phyloP scores from a whole-genome alignment of 257 asterid species.

The Marsdenia floribunda region DNA sequence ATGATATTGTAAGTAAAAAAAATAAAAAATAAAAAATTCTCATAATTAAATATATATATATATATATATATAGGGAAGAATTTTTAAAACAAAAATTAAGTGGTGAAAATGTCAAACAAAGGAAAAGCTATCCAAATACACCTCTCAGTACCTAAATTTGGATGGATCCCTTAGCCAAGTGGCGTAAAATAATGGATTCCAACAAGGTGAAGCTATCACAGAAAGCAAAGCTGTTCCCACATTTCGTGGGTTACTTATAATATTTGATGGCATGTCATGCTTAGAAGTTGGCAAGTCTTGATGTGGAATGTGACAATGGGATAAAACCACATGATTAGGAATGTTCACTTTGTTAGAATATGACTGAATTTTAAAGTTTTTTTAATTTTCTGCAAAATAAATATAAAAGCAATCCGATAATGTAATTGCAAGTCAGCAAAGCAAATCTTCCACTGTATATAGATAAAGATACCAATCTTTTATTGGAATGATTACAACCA shows the following conservation, averaged over 20 bases:
- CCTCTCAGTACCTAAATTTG: too few species aligned
- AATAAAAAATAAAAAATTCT: too few species aligned
- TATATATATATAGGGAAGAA: too few species aligned
- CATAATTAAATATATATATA: too few species aligned
- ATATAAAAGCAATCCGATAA: neutral
- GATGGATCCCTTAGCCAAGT: neutral
- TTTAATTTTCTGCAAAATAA: neutral
- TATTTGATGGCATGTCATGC: neutral
- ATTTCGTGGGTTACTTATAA: neutral
- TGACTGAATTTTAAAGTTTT: neutral
- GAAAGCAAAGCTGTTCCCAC: neutral
- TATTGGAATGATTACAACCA: constrained; percentile 26
- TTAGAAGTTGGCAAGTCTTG: neutral
- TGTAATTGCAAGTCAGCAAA: neutral
- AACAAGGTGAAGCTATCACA: neutral
- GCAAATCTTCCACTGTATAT: neutral
- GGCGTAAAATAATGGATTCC: neutral
- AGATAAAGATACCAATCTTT: constrained; percentile 3
- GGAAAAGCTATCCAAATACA: too few species aligned
- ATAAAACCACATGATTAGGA: neutral
- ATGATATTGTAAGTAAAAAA: too few species aligned
- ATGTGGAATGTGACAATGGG: neutral
- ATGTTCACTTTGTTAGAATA: neutral
- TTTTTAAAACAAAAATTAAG: too few species aligned
- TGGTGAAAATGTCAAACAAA: too few species aligned